Evolutionary conservation across 2,329 filamentous ascomycete species (phyloP).

Genomic region (Harringtonia lauricola): DNA sequence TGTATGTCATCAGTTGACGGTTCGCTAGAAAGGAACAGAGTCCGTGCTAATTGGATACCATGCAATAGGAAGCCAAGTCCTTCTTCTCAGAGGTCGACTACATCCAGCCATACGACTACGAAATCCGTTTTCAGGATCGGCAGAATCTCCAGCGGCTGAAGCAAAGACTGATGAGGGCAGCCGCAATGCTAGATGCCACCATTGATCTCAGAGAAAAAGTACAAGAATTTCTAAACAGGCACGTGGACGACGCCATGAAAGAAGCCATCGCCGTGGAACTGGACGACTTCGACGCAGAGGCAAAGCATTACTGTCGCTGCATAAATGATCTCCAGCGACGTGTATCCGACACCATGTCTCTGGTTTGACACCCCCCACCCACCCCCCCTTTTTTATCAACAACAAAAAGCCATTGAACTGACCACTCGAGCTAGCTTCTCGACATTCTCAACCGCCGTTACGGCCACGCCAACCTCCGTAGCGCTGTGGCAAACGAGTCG

Average conservation of each 20-base stretch:
- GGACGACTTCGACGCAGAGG: background rate
- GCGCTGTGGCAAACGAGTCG: background rate
- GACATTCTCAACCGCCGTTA: background rate
- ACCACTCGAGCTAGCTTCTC: background rate
- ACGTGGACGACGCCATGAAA: background rate
- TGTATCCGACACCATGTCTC: background rate
- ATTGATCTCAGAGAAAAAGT: background rate
- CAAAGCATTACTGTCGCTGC: background rate
- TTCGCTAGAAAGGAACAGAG: background rate
- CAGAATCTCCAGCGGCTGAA: background rate
- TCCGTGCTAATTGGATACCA: background rate
- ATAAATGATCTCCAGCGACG: background rate
- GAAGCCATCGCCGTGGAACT: background rate
- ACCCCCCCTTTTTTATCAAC: no score
- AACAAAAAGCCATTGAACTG: background rate
- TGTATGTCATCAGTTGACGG: background rate
- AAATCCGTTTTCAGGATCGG: background rate
- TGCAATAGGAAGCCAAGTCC: background rate
- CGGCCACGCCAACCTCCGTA: background rate
- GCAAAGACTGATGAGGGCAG: background rate
- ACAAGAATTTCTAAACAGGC: background rate
- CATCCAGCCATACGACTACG: background rate
- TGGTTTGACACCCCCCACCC: background rate
- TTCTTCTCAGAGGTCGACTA: background rate
- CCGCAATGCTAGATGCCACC: background rate